phyloP scores from a whole-genome alignment of 805 yeast genomes.

The Metschnikowia vanudenii region DNA sequence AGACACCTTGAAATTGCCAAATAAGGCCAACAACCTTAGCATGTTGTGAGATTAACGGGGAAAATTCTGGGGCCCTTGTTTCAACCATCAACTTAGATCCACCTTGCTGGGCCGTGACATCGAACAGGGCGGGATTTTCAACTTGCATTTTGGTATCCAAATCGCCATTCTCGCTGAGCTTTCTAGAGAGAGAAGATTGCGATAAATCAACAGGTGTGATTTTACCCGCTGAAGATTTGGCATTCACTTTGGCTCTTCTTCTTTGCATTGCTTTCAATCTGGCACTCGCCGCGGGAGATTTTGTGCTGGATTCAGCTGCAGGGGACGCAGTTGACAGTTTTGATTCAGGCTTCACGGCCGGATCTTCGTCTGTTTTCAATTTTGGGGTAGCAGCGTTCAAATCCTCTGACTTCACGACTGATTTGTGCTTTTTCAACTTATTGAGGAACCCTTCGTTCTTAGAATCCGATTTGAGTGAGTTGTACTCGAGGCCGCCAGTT shows the following conservation, averaged over 20 bases:
- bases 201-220: conserved; percentile 61
- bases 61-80: conserved; percentile 60
- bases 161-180: conserved; percentile 45
- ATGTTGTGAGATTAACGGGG: conserved; percentile 69
- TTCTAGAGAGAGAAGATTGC: conserved; percentile 63
- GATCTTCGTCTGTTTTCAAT: conserved; percentile 7
- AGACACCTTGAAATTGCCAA: conserved; percentile 95
- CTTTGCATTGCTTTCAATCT: conserved; percentile 94
- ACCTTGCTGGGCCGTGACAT: conserved; percentile 76
- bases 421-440: conserved; percentile 50
- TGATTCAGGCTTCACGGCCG: conserved; percentile 1
- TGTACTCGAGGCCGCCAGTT: conserved; percentile 50
- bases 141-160: conserved; percentile 16
- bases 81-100: conserved; percentile 84
- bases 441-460: conserved; percentile 45
- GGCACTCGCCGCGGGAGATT: conserved; percentile 50
- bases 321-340: conserved; percentile 5
- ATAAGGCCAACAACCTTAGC: conserved; percentile 69
- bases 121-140: conserved; percentile 40
- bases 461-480: conserved; percentile 32
- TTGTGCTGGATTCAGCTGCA: conserved; percentile 23
- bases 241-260: conserved; percentile 75
- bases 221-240: conserved; percentile 48
- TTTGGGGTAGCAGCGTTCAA: neutral
- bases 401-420: conserved; percentile 29